Percentiles rank a stretch among this genome's conserved stretches.
Evolutionary conservation across 2,329 filamentous ascomycete species (phyloP).

Genomic region (Fusarium goolgardi): DNA sequence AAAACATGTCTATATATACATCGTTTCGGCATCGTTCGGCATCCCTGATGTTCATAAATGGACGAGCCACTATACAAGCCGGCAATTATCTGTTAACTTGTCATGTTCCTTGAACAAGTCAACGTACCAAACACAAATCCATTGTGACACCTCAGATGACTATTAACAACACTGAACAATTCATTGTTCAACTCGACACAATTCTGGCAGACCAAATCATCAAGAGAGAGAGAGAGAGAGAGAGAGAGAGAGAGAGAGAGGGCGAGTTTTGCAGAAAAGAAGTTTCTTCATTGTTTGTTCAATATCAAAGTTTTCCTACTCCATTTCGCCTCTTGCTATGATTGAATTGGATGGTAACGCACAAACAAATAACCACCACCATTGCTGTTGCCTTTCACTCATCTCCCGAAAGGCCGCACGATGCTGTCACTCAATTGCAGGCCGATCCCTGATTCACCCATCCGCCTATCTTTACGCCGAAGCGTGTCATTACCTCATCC

Average conservation of each 20-base stretch:
- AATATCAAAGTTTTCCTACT: slow-evolving; percentile 49
- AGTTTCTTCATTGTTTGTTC: slow-evolving; percentile 40
- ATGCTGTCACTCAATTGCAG: slow-evolving; percentile 21
- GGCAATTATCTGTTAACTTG: background rate
- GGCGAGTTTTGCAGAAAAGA: slow-evolving; percentile 17
- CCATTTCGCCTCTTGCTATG: slow-evolving; percentile 54
- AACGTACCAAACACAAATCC: background rate
- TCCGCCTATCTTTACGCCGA: slow-evolving; percentile 36
- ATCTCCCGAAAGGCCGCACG: slow-evolving; percentile 8
- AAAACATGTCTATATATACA: slow-evolving; percentile 4
- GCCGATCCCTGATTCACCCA: slow-evolving; percentile 35
- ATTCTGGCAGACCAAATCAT: background rate
- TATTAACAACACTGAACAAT: background rate
- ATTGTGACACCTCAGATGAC: background rate
- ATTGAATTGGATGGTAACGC: slow-evolving; percentile 47
- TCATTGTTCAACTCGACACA: background rate
- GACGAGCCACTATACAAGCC: background rate
- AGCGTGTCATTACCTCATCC: slow-evolving; percentile 40
- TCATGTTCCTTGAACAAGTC: slow-evolving; percentile 1
- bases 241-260: background rate
- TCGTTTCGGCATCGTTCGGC: background rate
- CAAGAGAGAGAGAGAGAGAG: background rate
- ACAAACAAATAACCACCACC: slow-evolving; percentile 42
- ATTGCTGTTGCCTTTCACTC: slow-evolving; percentile 33
- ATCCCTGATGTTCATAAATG: background rate